A percentile compares a stretch with the other conserved stretches of the same genome.
These are phyloP conservation scores for Salvia splendens DNA, from an alignment of 257 asterid species.

Conservation along the genomic window DNA sequence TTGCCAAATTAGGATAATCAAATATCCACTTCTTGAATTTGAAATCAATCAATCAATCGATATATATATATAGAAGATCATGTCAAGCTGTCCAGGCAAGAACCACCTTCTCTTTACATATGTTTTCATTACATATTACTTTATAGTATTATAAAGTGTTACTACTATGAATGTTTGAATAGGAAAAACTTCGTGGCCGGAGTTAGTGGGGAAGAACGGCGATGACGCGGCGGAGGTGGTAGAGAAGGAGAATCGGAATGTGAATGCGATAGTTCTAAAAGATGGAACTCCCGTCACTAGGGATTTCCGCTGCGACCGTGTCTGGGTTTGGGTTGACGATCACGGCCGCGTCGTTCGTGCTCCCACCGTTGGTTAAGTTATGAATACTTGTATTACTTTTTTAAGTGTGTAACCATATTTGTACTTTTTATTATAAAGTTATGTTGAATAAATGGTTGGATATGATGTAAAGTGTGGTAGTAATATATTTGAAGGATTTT, in stretches of 20 bases:
- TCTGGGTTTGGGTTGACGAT: slow-evolving; percentile 52
- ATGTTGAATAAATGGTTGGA: not conserved
- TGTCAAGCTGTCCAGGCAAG: slow-evolving; percentile 35
- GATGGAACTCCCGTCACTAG: slow-evolving; percentile 44
- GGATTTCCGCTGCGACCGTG: slow-evolving; percentile 55
- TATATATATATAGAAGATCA: not conserved
- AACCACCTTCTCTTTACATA: not conserved
- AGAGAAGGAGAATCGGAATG: slow-evolving; percentile 33
- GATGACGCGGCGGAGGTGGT: slow-evolving; percentile 31
- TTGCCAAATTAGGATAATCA: too few species aligned
- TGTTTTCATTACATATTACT: too few species aligned
- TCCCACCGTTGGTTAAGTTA: slow-evolving; percentile 33
- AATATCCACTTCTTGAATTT: too few species aligned
- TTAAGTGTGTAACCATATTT: not conserved
- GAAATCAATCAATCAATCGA: not conserved
- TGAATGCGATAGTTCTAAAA: slow-evolving; percentile 43
- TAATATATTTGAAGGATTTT: too few species aligned
- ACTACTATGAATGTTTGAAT: not conserved
- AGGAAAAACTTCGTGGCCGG: slow-evolving; percentile 48
- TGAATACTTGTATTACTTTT: too few species aligned
- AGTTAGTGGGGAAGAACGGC: slow-evolving; percentile 36
- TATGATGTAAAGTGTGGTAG: not conserved
- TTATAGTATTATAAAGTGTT: not conserved
- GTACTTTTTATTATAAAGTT: not conserved
- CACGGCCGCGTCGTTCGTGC: slow-evolving; percentile 29